Conservation (phyloP, 1,284 basidiomycete species). For the Fomitopsis schrenkii region DNA sequence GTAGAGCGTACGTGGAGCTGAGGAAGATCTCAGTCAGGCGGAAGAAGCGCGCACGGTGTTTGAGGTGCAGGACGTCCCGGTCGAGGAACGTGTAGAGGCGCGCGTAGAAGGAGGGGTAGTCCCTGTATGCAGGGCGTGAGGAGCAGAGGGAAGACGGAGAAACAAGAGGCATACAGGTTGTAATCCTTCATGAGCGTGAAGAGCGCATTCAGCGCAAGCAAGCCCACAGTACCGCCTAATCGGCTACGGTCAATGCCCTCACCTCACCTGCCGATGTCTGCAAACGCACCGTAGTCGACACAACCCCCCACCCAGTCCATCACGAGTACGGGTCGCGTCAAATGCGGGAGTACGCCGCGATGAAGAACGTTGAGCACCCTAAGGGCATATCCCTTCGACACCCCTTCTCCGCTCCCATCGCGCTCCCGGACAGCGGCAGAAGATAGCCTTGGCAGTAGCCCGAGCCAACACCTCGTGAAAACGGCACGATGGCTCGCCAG, state of each 20-base stretch:
- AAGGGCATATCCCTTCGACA: slow-evolving; percentile 44
- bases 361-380: slow-evolving; percentile 81
- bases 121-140: slow-evolving; percentile 41
- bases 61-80: slow-evolving; percentile 84
- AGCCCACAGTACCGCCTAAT: slow-evolving; percentile 79
- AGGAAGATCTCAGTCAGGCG: slow-evolving; percentile 89
- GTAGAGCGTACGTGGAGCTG: slow-evolving; percentile 71
- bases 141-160: too few species aligned
- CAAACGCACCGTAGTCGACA: slow-evolving; percentile 70
- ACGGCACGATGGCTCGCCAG: slow-evolving; percentile 72
- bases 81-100: slow-evolving; percentile 91
- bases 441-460: slow-evolving; percentile 60
- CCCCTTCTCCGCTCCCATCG: slow-evolving; percentile 4
- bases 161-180: slow-evolving; percentile 68
- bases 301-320: slow-evolving; percentile 95
- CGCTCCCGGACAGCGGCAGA: slow-evolving; percentile 21
- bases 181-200: slow-evolving; percentile 92
- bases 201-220: slow-evolving; percentile 89
- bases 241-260: not conserved
- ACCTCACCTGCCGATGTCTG: not conserved
- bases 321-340: slow-evolving; percentile 76
- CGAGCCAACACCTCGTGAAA: slow-evolving; percentile 77
- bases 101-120: slow-evolving; percentile 95
- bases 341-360: slow-evolving; percentile 78
- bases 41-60: slow-evolving; percentile 94